Conservation (phyloP, 305 asterid genomes). For the Stenogyne calaminthoides region DNA sequence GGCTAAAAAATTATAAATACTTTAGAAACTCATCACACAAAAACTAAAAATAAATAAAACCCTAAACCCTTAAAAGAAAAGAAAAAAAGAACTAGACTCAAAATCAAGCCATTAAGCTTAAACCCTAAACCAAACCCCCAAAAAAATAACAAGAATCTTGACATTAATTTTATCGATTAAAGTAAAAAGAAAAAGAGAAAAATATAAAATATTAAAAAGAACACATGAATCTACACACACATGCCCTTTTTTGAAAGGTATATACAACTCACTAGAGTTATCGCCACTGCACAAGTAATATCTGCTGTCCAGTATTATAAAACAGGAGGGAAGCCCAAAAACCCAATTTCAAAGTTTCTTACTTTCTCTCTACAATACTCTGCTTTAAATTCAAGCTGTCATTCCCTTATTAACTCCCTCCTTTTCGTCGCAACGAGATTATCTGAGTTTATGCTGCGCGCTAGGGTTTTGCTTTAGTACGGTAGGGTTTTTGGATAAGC, state of each 20-base stretch:
- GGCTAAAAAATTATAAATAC: no score
- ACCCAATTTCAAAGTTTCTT: constrained; percentile 34
- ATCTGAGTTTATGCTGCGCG: background rate
- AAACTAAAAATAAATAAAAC: no score
- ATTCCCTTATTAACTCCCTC: constrained; percentile 29
- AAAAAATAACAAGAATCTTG: background rate
- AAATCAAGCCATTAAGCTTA: background rate
- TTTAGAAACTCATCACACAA: no score
- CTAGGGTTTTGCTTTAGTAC: constrained; percentile 37
- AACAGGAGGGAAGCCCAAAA: constrained; percentile 53
- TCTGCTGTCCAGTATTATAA: constrained; percentile 31
- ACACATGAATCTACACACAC: background rate
- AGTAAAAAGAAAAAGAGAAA: background rate
- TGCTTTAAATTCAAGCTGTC: constrained; percentile 91
- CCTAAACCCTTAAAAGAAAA: no score
- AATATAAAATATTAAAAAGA: background rate
- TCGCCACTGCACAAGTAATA: background rate
- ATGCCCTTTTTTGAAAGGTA: background rate
- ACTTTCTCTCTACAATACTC: constrained; percentile 34
- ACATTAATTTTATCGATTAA: background rate
- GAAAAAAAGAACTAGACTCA: no score
- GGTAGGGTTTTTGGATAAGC: constrained; percentile 51
- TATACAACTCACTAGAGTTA: background rate
- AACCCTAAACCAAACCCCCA: background rate
- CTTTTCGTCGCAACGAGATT: background rate